phyloP scores from a whole-genome alignment of 345 rosid genomes.

The Turnera subulata region DNA sequence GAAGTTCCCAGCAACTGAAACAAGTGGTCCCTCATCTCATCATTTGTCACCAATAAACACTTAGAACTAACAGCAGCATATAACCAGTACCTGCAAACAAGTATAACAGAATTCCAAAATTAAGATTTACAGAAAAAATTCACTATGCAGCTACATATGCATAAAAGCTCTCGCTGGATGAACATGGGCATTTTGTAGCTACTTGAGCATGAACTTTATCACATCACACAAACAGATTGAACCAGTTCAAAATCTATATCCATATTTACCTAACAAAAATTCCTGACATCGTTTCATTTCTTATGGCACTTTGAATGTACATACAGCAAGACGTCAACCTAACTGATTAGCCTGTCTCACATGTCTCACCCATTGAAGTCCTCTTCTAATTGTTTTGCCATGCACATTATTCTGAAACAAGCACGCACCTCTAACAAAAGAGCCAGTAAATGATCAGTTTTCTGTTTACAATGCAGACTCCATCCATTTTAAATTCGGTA shows the following conservation, averaged over 20 bases:
- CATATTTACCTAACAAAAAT: neutral
- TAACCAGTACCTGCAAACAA: constrained; percentile 79
- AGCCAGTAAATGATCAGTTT: no score
- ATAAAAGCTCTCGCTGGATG: neutral
- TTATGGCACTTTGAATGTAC: neutral
- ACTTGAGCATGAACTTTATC: neutral
- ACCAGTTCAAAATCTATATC: neutral
- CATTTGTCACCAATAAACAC: constrained; percentile 81
- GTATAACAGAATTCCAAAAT: neutral
- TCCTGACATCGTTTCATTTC: neutral
- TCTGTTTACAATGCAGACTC: no score
- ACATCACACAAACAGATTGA: neutral
- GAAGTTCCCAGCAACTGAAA: constrained; percentile 83
- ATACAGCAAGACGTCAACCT: no score
- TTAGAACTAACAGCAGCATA: constrained; percentile 88
- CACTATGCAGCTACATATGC: neutral
- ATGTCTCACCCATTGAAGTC: no score
- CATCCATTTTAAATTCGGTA: no score
- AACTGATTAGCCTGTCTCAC: no score
- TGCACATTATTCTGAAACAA: no score
- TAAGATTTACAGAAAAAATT: neutral
- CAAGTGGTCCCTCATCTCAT: constrained; percentile 98
- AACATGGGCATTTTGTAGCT: neutral
- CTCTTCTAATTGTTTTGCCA: no score
- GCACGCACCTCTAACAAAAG: no score